Conservation (phyloP, 768 basidiomycete genomes). For the Lactarius sp. region DNA sequence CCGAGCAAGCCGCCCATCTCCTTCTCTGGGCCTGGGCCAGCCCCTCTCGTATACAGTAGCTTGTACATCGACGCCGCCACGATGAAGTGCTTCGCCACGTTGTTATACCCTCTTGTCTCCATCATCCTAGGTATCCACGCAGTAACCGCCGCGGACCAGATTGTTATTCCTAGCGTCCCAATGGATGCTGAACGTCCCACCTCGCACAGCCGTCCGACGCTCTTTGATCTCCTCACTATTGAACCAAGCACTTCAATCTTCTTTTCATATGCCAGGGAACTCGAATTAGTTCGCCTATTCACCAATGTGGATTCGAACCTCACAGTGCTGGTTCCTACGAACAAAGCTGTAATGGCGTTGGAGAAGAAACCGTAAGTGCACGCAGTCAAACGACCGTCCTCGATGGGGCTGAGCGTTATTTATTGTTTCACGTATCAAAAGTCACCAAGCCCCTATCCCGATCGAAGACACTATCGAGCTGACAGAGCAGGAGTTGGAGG, state of each 20-base stretch:
- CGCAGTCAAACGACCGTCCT: no score
- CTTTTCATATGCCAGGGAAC: constrained; percentile 76
- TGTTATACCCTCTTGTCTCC: constrained; percentile 2
- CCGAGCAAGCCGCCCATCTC: not conserved
- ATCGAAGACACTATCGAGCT: constrained; percentile 47
- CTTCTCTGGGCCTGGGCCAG: no score
- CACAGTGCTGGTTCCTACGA: constrained; percentile 79
- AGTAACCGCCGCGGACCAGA: constrained; percentile 8
- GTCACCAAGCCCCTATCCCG: constrained; percentile 53
- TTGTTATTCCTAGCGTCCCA: not conserved
- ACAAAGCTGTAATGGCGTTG: constrained; percentile 82
- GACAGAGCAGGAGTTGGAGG: constrained; percentile 63
- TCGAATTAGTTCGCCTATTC: constrained; percentile 53
- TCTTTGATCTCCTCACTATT: constrained; percentile 76
- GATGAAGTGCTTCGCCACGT: constrained; percentile 14
- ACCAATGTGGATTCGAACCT: constrained; percentile 30
- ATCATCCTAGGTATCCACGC: not conserved
- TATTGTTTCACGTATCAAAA: constrained; percentile 28
- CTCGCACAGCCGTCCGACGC: constrained; percentile 38
- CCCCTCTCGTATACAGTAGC: not conserved
- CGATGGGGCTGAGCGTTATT: not conserved
- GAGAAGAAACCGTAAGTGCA: constrained; percentile 71
- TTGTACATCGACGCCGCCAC: no score
- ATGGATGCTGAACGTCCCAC: constrained; percentile 5
- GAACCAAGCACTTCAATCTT: constrained; percentile 74